phyloP scores from a whole-genome alignment of 1,284 basidiomycete genomes.

The Butyriboletus appendiculatus region DNA sequence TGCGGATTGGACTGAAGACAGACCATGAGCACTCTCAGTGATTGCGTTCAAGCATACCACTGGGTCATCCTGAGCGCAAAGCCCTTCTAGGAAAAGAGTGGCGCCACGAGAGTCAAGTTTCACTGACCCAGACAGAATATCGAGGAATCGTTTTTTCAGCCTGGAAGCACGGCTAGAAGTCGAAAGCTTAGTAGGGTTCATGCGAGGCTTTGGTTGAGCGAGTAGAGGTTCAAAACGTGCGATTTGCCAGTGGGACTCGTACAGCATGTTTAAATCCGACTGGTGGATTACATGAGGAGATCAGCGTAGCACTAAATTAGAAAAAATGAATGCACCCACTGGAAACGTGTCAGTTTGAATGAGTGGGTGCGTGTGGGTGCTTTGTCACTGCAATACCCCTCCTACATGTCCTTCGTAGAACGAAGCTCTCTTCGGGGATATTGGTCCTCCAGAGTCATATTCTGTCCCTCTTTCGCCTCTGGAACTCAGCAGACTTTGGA shows the following conservation, averaged over 20 bases:
- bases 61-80: constrained; percentile 40
- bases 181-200: constrained; percentile 3
- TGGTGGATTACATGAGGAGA: neutral
- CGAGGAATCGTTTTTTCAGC: constrained; percentile 21
- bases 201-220: neutral
- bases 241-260: no score
- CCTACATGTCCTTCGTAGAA: no score
- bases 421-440: no score
- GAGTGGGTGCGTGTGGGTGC: neutral
- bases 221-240: neutral
- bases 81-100: constrained; percentile 48
- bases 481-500: no score
- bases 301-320: neutral
- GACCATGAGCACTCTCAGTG: constrained; percentile 22
- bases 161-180: constrained; percentile 3
- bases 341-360: neutral
- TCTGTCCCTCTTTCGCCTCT: no score
- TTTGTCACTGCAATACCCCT: neutral
- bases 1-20: constrained; percentile 20
- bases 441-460: no score
- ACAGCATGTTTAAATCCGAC: neutral
- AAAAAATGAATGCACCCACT: neutral
- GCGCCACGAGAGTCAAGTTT: constrained; percentile 13
- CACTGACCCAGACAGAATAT: constrained; percentile 21
- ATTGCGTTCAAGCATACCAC: constrained; percentile 16